phyloP scores from a whole-genome alignment of 139 green algal species.

The Volvox africanus region DNA sequence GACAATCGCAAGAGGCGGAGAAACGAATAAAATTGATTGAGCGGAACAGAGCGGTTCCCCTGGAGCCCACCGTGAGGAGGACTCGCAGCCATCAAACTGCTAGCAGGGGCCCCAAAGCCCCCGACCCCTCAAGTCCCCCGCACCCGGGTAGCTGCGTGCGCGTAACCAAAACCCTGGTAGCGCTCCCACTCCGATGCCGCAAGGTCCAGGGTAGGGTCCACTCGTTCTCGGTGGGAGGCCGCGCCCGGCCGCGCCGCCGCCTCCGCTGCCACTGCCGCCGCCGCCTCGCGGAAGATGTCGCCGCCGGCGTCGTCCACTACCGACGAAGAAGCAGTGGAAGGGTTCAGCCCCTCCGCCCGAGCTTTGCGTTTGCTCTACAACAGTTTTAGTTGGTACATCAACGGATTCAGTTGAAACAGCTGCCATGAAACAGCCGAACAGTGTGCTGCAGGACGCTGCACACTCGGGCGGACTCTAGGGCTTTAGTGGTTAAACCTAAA shows the following conservation, averaged over 20 bases:
- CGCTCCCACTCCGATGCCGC: conserved; percentile 6
- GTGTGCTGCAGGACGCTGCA: too few relatives aligned
- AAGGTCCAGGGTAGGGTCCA: conserved; percentile 42
- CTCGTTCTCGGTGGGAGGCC: neutral
- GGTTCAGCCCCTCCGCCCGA: neutral
- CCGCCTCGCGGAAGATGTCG: conserved; percentile 43
- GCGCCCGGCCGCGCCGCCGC: neutral
- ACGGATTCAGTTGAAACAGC: too few relatives aligned
- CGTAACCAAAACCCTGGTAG: conserved; percentile 18
- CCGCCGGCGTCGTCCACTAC: conserved; percentile 37
- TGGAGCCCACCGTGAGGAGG: neutral
- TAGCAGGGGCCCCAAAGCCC: neutral
- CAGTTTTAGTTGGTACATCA: too few relatives aligned
- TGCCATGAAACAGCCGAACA: too few relatives aligned
- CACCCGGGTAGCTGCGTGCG: conserved; percentile 26
- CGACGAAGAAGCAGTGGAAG: neutral
- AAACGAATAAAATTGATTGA: neutral
- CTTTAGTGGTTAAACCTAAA: too few relatives aligned
- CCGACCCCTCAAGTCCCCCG: neutral
- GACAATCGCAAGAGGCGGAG: neutral
- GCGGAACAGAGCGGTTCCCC: too few relatives aligned
- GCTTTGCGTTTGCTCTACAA: conserved; percentile 33
- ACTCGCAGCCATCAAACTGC: neutral
- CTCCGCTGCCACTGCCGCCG: conserved; percentile 22
- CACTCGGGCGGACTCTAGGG: too few relatives aligned